Evolutionary conservation across 108 stramenopile genomes (phyloP).

Genomic region (Cyclostephanos tholiformis): DNA sequence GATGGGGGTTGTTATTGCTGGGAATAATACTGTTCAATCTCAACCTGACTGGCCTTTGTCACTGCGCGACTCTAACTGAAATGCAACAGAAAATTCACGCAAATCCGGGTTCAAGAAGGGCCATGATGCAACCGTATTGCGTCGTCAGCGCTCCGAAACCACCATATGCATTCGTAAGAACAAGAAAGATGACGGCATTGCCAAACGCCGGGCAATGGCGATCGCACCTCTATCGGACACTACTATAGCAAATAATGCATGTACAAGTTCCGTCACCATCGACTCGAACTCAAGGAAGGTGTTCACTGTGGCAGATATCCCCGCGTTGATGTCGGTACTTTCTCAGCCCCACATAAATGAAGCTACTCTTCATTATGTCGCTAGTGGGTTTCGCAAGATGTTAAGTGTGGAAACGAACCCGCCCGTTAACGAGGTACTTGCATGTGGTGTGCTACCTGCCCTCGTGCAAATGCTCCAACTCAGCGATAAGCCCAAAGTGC

Average conservation of each 20-base stretch:
- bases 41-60: background rate
- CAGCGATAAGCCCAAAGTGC: slow-evolving; percentile 54
- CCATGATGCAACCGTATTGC: slow-evolving; percentile 42
- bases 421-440: slow-evolving; percentile 81
- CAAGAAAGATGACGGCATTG: slow-evolving; percentile 72
- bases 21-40: background rate
- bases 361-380: slow-evolving; percentile 51
- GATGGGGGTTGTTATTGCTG: background rate
- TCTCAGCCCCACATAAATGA: slow-evolving; percentile 38
- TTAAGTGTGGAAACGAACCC: slow-evolving; percentile 83
- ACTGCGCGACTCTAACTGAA: background rate
- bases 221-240: slow-evolving; percentile 4
- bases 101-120: slow-evolving; percentile 47
- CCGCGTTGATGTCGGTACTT: slow-evolving; percentile 39
- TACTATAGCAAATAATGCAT: slow-evolving; percentile 1
- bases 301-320: slow-evolving; percentile 57
- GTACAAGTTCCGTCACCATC: background rate
- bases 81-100: slow-evolving; percentile 15
- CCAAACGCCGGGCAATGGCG: slow-evolving; percentile 57
- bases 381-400: slow-evolving; percentile 76
- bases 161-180: slow-evolving; percentile 72
- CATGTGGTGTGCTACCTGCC: slow-evolving; percentile 68
- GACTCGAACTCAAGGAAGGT: slow-evolving; percentile 13
- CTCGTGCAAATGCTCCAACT: slow-evolving; percentile 69
- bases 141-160: slow-evolving; percentile 78